Percentiles rank a stretch among this genome's conserved stretches.
phyloP scores from a whole-genome alignment of 495 filamentous ascomycete species.

The Evernia prunastri region DNA sequence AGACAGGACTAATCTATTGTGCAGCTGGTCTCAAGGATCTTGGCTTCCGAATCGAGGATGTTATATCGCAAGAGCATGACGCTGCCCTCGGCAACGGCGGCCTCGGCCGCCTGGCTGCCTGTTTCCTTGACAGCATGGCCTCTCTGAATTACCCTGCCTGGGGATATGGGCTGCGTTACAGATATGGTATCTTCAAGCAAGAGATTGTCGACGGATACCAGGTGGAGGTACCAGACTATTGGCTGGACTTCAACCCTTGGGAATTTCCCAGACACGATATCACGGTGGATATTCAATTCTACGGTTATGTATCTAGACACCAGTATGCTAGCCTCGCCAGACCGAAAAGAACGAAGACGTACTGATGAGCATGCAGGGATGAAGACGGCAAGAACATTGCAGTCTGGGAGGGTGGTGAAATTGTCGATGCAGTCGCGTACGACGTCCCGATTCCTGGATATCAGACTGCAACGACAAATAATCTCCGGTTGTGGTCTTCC shows the following conservation, averaged over 20 bases:
- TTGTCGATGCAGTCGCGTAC: slow-evolving; percentile 86
- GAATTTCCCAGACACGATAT: slow-evolving; percentile 95
- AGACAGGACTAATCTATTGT: slow-evolving; percentile 2
- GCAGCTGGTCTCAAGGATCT: slow-evolving; percentile 77
- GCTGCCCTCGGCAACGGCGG: slow-evolving; percentile 95
- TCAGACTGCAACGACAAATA: slow-evolving; percentile 85
- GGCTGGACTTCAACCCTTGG: slow-evolving; percentile 99
- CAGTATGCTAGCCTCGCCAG: slow-evolving; percentile 34
- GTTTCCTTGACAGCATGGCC: slow-evolving; percentile 92
- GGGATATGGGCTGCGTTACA: slow-evolving; percentile 92
- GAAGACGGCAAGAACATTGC: slow-evolving; percentile 64
- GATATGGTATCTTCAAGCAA: slow-evolving; percentile 99
- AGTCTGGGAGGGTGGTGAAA: slow-evolving; percentile 88
- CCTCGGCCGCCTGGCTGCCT: slow-evolving; percentile 88
- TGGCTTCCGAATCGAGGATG: slow-evolving; percentile 93
- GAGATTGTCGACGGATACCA: slow-evolving; percentile 97
- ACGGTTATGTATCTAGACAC: slow-evolving; percentile 69
- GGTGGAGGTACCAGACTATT: slow-evolving; percentile 96
- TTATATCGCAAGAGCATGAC: slow-evolving; percentile 92
- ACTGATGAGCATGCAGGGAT: slow-evolving; percentile 42
- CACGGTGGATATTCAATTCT: slow-evolving; percentile 93
- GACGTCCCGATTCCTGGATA: slow-evolving; percentile 94
- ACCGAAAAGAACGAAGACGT: no score
- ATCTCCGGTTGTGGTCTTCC: slow-evolving; percentile 92
- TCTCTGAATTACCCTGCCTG: slow-evolving; percentile 92